Evolutionary conservation across 1,139 yeast genomes (phyloP), one percentile per base, ranked within the genome.

Genomic region (Protomyces arabidopsidicola): DNA sequence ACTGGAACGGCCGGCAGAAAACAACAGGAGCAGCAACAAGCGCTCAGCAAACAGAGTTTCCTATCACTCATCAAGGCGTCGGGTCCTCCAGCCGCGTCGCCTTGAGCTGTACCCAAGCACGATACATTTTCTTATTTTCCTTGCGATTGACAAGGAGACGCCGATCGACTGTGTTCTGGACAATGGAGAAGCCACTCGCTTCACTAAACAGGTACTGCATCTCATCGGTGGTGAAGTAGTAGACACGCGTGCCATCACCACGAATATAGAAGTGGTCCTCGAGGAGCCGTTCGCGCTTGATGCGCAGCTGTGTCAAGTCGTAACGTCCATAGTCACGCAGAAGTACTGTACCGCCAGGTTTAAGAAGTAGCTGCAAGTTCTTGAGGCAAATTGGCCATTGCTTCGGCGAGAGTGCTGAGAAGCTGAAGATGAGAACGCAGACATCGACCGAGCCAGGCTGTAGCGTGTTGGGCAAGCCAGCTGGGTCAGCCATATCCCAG

Each of bases 181-280:
- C 81, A 68, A 88, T 91, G 18, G 73, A 75, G 71, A 93, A 90
- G n/a, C 75, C 77, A 24, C 52, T 24, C 53, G 54, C 63, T 16
- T 74, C 73, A 45, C 88, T 83, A 74, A 93, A 93, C 12, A 62
- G 45, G 24, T 18, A 10, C 45, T 88, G 80, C 66, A 91, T 77
- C 75, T 93, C 97, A 65, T 91, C 96, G 73, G 91, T 98, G 1
- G 97, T 90, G 50, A 93, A 93, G 76, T 93, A 93, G 75, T 93
- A 93, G 12, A 95, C 98, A 70, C 98, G 81, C 0, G 99, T 93
- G 60, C 98, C 98, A 73, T 93, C 99, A 48, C 99, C 99, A 72
- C 99, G 83, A 51, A 91, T 90, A 75, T 93, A 93, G 73, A 93
- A 93, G 75, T 93, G 91, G 65, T 93, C 98, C 64, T 90, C 96